Evolutionary conservation across 352 stramenopile species (phyloP).

Genomic region (Globisporangium nunn): DNA sequence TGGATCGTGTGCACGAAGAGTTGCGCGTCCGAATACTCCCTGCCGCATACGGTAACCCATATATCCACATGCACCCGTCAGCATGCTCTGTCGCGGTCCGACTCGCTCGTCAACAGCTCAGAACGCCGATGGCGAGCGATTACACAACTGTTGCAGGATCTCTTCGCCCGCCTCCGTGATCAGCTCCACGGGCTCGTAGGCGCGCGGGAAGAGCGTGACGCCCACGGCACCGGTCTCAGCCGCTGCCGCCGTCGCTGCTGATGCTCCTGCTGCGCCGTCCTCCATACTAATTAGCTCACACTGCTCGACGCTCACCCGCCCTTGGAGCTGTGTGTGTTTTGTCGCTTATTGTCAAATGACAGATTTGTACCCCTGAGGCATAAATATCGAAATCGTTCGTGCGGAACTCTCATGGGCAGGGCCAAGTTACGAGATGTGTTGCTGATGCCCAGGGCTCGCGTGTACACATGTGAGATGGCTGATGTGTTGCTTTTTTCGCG

Average conservation of each 20-base stretch:
- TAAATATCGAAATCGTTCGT: neutral
- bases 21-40: conserved; percentile 79
- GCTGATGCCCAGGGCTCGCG: too few species aligned
- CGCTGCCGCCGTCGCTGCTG: conserved; percentile 27
- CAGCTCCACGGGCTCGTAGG: conserved; percentile 77
- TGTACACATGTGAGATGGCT: too few species aligned
- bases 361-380: neutral
- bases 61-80: neutral
- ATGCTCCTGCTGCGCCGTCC: neutral
- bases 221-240: conserved; percentile 38
- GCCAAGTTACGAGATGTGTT: too few species aligned
- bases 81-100: too few species aligned
- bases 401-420: neutral
- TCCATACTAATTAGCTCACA: neutral
- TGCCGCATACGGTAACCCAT: conserved; percentile 13
- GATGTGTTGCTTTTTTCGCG: neutral
- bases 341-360: neutral
- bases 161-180: conserved; percentile 74
- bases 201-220: conserved; percentile 73
- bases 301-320: neutral
- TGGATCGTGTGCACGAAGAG: conserved; percentile 80
- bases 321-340: neutral
- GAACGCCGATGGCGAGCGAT: too few species aligned
- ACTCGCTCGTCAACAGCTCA: too few species aligned
- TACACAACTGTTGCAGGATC: conserved; percentile 62